Base-by-base conservation (phyloP, 2,329 filamentous ascomycete genomes). In the Xylaria sp. region DNA sequence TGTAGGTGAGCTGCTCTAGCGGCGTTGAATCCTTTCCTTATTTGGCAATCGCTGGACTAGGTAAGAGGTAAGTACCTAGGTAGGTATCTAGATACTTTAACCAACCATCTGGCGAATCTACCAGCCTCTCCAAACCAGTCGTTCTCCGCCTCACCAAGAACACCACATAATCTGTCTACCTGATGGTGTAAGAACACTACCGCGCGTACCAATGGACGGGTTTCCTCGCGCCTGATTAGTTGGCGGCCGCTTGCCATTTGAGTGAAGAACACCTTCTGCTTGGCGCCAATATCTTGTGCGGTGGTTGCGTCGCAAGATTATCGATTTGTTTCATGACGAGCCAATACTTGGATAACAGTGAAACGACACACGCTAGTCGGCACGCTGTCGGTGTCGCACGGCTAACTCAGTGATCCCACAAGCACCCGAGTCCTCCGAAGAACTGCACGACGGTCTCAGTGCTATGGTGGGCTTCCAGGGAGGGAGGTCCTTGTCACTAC, bases 391-490 rank as follows among this genome's bases (percentile, higher is more conserved):
- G 27, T 41, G 3, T 13, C 21, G 21, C 11, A 8, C 41, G 6
- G 13, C n/a, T 46, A 10, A 25, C 5, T 33, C 11, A 10, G 40
- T 31, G n/a, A 27, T 11, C 29, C 13, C 17, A 19, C 17, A 19
- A 37, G 35, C 25, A 17, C n/a, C 21, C 31, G 10, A 25, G 41
- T 21, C 51, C 21, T 37, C 19, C 8, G 17, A 44, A 31, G 40
- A 8, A 33, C 21, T 25, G 41, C 21, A 27, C n/a, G 21, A 19
- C 27, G 11, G 40, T 25, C 11, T 31, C 17, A 21, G 31, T 11
- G 31, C 33, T 13, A 64, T 64, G 62, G 41, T 52, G 19, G 38
- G 37, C 11, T 19, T 44, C 23, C 46, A 62, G 35, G 41, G 51
- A 23, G 27, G n/a, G 49, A 23, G 27, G 4, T 40, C 54, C 33